These are phyloP conservation scores for Penicillium sp. DNA, from an alignment of 2,329 filamentous ascomycete species.

Conservation along the genomic window DNA sequence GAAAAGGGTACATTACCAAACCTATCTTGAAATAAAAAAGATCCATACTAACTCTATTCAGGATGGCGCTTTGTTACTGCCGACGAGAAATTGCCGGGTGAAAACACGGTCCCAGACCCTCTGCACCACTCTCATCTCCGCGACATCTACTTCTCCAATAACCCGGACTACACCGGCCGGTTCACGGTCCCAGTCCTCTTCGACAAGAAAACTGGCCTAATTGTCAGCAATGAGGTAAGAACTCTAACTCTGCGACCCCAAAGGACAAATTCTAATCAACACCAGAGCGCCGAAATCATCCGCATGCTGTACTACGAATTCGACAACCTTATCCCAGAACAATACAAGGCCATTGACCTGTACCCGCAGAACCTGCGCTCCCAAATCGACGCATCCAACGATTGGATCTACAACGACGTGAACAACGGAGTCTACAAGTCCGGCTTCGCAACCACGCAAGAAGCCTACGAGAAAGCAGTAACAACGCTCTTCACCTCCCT, in stretches of 20 bases:
- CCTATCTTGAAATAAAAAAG: not conserved
- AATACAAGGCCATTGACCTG: constrained; percentile 59
- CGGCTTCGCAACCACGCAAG: constrained; percentile 79
- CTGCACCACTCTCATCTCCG: constrained; percentile 66
- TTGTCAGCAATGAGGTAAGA: constrained; percentile 78
- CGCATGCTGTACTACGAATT: constrained; percentile 84
- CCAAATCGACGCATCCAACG: constrained; percentile 70
- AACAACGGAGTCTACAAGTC: constrained; percentile 53
- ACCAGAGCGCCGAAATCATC: constrained; percentile 71
- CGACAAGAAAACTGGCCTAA: constrained; percentile 63
- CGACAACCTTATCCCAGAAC: constrained; percentile 60
- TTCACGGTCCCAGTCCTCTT: constrained; percentile 84
- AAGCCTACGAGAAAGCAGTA: constrained; percentile 74
- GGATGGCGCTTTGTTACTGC: constrained; percentile 77
- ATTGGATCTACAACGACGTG: constrained; percentile 68
- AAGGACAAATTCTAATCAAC: constrained; percentile 2
- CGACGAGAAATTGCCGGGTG: constrained; percentile 56
- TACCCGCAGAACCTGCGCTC: constrained; percentile 60
- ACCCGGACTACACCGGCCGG: constrained; percentile 67
- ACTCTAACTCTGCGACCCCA: not conserved
- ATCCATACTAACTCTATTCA: constrained; percentile 23
- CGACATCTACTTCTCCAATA: constrained; percentile 71
- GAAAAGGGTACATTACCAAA: constrained; percentile 50
- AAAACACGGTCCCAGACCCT: constrained; percentile 51
- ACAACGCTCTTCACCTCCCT: constrained; percentile 67